Percentiles rank a stretch among this genome's conserved stretches.
Evolutionary conservation across 805 yeast species (phyloP).

Genomic region (Candida insectorum): DNA sequence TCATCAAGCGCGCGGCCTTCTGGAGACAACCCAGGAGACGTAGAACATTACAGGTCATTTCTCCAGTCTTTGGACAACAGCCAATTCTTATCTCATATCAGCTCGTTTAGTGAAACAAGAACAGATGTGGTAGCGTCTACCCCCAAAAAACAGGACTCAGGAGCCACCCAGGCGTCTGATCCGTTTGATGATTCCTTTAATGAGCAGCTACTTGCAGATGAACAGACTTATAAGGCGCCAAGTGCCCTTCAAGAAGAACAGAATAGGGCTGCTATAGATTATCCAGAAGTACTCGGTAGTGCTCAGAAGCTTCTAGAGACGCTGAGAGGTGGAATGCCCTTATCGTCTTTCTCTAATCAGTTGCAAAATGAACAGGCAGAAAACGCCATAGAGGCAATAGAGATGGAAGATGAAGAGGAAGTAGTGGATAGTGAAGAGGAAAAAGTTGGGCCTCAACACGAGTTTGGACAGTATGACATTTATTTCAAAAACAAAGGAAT

Average conservation of each 20-base stretch:
- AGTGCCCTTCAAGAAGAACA: no score
- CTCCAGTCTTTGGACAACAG: conserved; percentile 18
- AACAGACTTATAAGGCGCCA: no score
- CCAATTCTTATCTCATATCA: conserved; percentile 17
- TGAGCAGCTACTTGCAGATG: conserved; percentile 2
- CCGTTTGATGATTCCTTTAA: conserved; percentile 13
- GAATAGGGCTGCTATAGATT: no score
- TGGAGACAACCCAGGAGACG: no score
- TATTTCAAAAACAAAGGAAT: conserved; percentile 60
- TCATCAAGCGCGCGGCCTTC: no score
- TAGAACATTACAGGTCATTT: conserved; percentile 13
- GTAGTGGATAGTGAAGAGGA: conserved; percentile 1
- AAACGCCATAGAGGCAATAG: no score
- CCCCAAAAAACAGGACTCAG: not conserved
- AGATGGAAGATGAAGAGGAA: conserved; percentile 1
- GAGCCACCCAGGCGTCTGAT: conserved; percentile 6
- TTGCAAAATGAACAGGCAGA: not conserved
- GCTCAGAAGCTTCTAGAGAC: no score
- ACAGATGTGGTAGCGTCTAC: no score
- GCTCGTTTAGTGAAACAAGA: no score
- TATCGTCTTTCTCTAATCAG: not conserved
- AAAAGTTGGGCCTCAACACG: conserved; percentile 21
- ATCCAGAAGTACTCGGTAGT: no score
- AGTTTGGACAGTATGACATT: conserved; percentile 64
- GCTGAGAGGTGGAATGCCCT: no score